Evolutionary conservation across 768 basidiomycete species (phyloP), one percentile per base, ranked within the genome.

Genomic region (Rhodocollybia butyracea): DNA sequence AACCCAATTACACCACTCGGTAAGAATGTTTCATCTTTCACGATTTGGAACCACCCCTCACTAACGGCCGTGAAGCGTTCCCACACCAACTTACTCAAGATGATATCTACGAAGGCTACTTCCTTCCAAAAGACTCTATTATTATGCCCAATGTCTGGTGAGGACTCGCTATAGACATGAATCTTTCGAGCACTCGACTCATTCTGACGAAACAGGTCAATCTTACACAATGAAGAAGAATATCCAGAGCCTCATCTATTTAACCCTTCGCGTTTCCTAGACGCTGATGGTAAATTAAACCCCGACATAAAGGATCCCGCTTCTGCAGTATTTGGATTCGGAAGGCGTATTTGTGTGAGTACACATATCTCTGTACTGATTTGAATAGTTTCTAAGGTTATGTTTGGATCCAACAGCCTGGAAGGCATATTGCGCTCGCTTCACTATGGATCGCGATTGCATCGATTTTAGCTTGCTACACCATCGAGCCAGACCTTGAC

Each of bases 1-100:
- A 63, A 61, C 27, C 60, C 57, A 29, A 61, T 65, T 31, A 59
- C 61, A 7, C 68, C 66, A 1, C 52, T 69, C 10, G 60, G 67
- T 69, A 56, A 34, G 61, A 3, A 42, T 32, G 30, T 34, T 13
- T 21, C 31, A 19, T 10, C 2, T 21, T 42, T 24, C 22, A 39
- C 24, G 5, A 22, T 4, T 24, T 26, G 12, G 21, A 30, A 8
- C 27, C 39, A 13, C n/a, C 21, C 21, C 21, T 19, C 10, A 43
- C 22, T 19, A 43, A n/a, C 24, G 21, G 21, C 5, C 22, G 21
- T 5, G 7, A 5, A 53, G 51, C 17, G 2, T 40, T 53, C 8
- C 51, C 51, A 5, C 51, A 53, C 19, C 19, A 26, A 19, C 41
- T 53, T 29, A 24, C 26, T 5, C 39, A 41, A 43, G 51, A 53